A percentile compares a stretch with the other conserved stretches of the same genome.
Evolutionary conservation across 768 basidiomycete species (phyloP).

Genomic region (Boletellus ananas): DNA sequence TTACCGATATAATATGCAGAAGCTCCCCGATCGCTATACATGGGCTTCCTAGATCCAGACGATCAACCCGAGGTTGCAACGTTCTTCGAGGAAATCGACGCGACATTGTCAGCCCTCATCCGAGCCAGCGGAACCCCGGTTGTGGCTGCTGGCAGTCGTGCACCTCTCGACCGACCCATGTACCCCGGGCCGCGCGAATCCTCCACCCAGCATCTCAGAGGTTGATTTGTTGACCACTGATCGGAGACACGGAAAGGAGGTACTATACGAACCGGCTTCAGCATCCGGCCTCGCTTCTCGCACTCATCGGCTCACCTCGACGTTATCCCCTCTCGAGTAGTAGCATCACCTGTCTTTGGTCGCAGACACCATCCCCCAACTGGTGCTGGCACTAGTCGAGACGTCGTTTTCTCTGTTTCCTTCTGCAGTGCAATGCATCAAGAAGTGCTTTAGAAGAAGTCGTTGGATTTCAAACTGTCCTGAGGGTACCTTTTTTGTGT

Average conservation of each 20-base stretch:
- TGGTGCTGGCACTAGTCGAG: slow-evolving; percentile 19
- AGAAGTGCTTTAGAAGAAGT: slow-evolving; percentile 5
- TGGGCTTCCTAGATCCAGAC: no score
- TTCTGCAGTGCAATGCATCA: slow-evolving; percentile 11
- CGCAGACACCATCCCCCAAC: slow-evolving; percentile 18
- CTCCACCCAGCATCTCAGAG: slow-evolving; percentile 24
- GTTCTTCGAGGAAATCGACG: no score
- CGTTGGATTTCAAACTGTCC: slow-evolving; percentile 1
- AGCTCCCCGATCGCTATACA: no score
- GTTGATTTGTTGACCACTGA: slow-evolving; percentile 28
- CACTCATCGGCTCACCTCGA: slow-evolving; percentile 21
- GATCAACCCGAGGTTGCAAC: no score
- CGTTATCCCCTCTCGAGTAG: slow-evolving; percentile 21
- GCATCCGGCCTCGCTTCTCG: slow-evolving; percentile 25
- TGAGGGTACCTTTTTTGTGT: no score
- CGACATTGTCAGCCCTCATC: no score
- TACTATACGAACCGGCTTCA: slow-evolving; percentile 24
- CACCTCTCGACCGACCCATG: slow-evolving; percentile 27
- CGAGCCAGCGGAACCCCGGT: slow-evolving; percentile 24
- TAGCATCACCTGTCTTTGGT: slow-evolving; percentile 15
- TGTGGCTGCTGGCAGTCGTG: slow-evolving; percentile 29
- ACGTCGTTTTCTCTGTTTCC: slow-evolving; percentile 8
- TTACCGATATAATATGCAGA: no score
- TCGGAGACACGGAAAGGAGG: slow-evolving; percentile 23
- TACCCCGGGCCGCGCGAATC: slow-evolving; percentile 14